Conservation (phyloP, 192 early-diverging fungal species). For the Coemansia furcata region DNA sequence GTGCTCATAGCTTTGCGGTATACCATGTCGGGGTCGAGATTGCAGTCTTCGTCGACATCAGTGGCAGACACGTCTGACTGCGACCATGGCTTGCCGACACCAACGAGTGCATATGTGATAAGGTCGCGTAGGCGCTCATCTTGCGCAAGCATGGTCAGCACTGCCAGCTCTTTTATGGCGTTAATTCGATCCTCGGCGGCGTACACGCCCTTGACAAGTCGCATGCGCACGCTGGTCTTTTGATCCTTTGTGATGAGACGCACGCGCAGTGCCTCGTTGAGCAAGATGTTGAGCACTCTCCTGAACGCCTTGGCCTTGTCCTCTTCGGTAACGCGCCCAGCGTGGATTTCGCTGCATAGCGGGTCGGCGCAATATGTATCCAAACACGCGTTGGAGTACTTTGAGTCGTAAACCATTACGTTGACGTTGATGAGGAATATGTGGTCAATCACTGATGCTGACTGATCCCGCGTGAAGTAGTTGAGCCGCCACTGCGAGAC, state of each 20-base stretch:
- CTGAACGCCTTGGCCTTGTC: constrained; percentile 54
- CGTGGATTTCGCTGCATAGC: constrained; percentile 52
- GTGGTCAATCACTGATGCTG: constrained; percentile 50
- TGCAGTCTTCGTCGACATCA: constrained; percentile 49
- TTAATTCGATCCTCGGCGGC: constrained; percentile 44
- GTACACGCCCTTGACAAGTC: constrained; percentile 42
- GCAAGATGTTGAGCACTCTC: constrained; percentile 47
- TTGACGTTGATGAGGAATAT: constrained; percentile 51
- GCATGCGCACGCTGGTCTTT: constrained; percentile 43
- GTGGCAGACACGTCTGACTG: constrained; percentile 33
- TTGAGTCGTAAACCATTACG: constrained; percentile 49
- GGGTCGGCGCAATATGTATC: constrained; percentile 50
- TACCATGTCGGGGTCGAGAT: constrained; percentile 50
- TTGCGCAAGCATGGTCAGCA: constrained; percentile 48
- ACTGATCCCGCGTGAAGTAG: constrained; percentile 48
- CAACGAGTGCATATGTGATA: constrained; percentile 35
- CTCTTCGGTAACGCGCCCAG: constrained; percentile 40
- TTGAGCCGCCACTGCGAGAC: constrained; percentile 55
- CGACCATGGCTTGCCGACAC: constrained; percentile 34
- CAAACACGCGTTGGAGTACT: constrained; percentile 43
- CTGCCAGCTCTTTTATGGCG: constrained; percentile 39
- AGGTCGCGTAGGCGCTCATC: constrained; percentile 41
- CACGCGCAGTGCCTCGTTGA: constrained; percentile 53
- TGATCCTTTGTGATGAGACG: constrained; percentile 48
- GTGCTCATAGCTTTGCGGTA: constrained; percentile 51